Evolutionary conservation across 2,329 filamentous ascomycete species (phyloP), one percentile per base, ranked within the genome.

Genomic region (Aureobasidium sp.): DNA sequence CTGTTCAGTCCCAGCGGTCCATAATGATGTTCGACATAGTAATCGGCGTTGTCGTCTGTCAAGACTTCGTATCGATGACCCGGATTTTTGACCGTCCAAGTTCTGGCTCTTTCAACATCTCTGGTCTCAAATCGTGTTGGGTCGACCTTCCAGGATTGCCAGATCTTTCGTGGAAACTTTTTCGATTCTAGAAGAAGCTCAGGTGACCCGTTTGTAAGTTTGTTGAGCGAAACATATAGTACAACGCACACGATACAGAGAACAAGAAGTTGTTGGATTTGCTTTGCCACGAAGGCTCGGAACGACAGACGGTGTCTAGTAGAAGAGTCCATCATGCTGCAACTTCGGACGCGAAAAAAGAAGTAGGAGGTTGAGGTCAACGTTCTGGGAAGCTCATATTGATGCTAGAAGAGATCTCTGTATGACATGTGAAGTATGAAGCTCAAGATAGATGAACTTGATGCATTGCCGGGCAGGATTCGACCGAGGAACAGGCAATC

Each of bases 141-240:
- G 64, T 86, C 81, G 31, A 86, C 81, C 71, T 89, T 90, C 87
- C 87, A 90, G 0, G 84, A 87, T 72, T 90, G 87, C 87, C 87
- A 90, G 66, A 90, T 87, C 73, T 90, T 90, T 61, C 79, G 79
- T 6, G 81, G 87, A 67, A 85, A 90, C 67, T 60, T 70, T 8
- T 40, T n/a, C 14, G 33, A 24, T 5, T 53, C 49, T 5, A 53
- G 11, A 17, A 54, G 1, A 19, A 54, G 37, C n/a, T 54, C 52
- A 5, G 49, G 9, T 24, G 49, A 19, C 4, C 5, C 49, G 5
- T 4, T 24, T 5, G 49, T 40, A n/a, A 53, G 27, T 4, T 15
- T 39, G 15, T 53, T 27, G 49, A 53, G 49, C 24, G 49, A 53
- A 29, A 37, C 35, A 12, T 33, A 53, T 12, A 49, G 12, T 1